A percentile compares a stretch with the other conserved stretches of the same genome.
Evolutionary conservation across 2,329 filamentous ascomycete species (phyloP).

Genomic region (Immersiporthe knoxdaviesiana): DNA sequence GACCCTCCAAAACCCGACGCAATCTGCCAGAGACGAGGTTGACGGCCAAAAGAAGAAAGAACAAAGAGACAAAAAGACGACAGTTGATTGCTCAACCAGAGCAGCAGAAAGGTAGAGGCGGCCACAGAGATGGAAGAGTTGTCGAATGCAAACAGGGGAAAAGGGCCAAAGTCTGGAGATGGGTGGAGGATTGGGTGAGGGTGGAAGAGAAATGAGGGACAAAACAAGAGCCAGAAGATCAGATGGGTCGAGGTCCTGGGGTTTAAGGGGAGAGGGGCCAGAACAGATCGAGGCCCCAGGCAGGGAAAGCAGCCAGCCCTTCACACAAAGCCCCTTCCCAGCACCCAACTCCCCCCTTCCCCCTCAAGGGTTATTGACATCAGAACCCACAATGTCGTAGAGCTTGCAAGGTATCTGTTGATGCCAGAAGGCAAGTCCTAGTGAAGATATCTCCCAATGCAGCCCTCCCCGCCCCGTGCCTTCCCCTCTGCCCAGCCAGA

Average conservation of each 20-base stretch:
- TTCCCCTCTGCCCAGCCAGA: not conserved
- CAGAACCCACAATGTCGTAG: not conserved
- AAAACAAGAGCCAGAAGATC: not conserved
- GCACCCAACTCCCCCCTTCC: too few species aligned
- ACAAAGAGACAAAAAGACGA: slow-evolving; percentile 23
- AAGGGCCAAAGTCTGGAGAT: not conserved
- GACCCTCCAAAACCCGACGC: slow-evolving; percentile 12
- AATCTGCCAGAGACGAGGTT: slow-evolving; percentile 18
- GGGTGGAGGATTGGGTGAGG: not conserved
- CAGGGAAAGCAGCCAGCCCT: not conserved
- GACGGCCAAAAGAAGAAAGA: slow-evolving; percentile 27
- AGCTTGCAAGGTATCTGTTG: not conserved
- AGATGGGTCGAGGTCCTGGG: not conserved
- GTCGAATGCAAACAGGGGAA: not conserved
- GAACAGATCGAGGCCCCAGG: too few species aligned
- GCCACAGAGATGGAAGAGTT: not conserved
- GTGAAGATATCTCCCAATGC: not conserved
- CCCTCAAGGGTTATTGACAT: not conserved
- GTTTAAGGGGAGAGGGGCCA: not conserved
- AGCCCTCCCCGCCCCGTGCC: not conserved
- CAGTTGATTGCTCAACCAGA: slow-evolving; percentile 9
- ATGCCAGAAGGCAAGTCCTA: not conserved
- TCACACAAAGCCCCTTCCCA: slow-evolving; percentile 1
- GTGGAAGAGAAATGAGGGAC: not conserved
- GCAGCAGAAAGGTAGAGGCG: not conserved